A percentile compares a stretch with the other conserved stretches of the same genome.
These are phyloP conservation scores for Herpetomonas tarakana DNA, from an alignment of 208 protist genomes.

Conservation along the genomic window DNA sequence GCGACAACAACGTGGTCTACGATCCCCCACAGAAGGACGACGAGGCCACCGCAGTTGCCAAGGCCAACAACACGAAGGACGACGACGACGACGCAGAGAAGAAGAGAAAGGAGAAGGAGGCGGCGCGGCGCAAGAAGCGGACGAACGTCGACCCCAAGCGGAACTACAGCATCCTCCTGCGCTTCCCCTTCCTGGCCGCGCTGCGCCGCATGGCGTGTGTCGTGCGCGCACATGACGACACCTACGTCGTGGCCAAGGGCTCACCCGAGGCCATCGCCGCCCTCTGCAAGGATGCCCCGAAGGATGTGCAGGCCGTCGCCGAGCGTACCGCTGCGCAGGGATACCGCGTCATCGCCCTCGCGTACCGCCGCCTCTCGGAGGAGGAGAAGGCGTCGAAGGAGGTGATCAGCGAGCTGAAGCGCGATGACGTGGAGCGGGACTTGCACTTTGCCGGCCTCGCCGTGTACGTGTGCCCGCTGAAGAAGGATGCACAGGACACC, in stretches of 20 bases:
- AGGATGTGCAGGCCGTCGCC: slow-evolving; percentile 77
- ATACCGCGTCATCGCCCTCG: slow-evolving; percentile 96
- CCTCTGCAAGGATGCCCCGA: slow-evolving; percentile 82
- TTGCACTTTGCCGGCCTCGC: slow-evolving; percentile 96
- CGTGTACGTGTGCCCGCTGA: slow-evolving; percentile 94
- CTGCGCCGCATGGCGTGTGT: slow-evolving; percentile 97
- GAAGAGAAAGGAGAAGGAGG: slow-evolving; percentile 2
- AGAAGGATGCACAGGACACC: slow-evolving; percentile 86
- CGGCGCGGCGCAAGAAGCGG: slow-evolving; percentile 10
- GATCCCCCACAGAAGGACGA: slow-evolving; percentile 37
- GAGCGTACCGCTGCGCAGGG: slow-evolving; percentile 88
- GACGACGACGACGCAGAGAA: slow-evolving; percentile 8
- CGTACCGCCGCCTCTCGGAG: slow-evolving; percentile 73
- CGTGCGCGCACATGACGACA: slow-evolving; percentile 42
- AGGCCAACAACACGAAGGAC: slow-evolving; percentile 2
- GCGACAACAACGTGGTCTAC: slow-evolving; percentile 71
- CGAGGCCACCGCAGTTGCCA: not conserved
- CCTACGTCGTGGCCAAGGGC: slow-evolving; percentile 92
- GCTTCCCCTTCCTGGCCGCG: slow-evolving; percentile 94
- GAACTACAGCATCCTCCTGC: slow-evolving; percentile 74
- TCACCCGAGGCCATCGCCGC: slow-evolving; percentile 94
- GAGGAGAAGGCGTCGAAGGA: slow-evolving; percentile 41
- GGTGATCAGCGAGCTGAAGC: slow-evolving; percentile 45
- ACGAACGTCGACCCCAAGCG: slow-evolving; percentile 12
- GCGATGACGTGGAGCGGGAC: slow-evolving; percentile 87